Evolutionary conservation across 2,329 filamentous ascomycete species (phyloP), one percentile per base, ranked within the genome.

Genomic region (Cladophialophora chaetospira): DNA sequence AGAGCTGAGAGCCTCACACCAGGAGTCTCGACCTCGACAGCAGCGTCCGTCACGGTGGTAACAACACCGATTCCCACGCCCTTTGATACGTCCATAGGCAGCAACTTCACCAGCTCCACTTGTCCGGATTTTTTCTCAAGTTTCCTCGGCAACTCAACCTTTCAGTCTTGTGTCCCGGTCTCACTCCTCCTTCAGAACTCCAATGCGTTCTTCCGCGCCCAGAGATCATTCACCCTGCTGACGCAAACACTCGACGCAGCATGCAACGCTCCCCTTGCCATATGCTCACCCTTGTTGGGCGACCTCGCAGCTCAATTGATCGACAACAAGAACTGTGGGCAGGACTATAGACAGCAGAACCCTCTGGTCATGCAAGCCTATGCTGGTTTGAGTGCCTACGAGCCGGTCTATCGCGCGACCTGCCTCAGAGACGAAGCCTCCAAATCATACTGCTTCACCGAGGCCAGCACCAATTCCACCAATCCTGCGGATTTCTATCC

Each of bases 171-270:
- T 75, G 84, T 92, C 64, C 90, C 93, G 0, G 79, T 97, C 55
- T 96, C 92, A 1, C 79, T 96, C 66, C 82, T 97, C 63, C 78
- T 97, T 8, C 70, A 96, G 85, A 91, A 88, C 61, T 97, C 93
- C 8, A 83, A 81, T 49, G 84, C 85, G 36, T 96, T 97, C 75
- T 97, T 97, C 77, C 78, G 90, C 54, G 86, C 87, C 15, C 81
- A 87, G 60, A 87, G 84, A 68, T 88, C 88, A 4, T 78, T 88
- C 31, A 78, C 88, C 47, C 80, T 82, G 65, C 88, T 93, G 58
- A 89, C 91, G 1, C 83, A 85, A 60, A 86, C 89, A 17, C 84
- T 99, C 49, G 89, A 96, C 65, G 83, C 84, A 13, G 84, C 90
- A 8, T 99, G 94, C 72, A 77, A 78, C 3, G 86, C 86, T 58